phyloP scores from a whole-genome alignment of 78 protist species.

The Dictyostelium citrinum region DNA sequence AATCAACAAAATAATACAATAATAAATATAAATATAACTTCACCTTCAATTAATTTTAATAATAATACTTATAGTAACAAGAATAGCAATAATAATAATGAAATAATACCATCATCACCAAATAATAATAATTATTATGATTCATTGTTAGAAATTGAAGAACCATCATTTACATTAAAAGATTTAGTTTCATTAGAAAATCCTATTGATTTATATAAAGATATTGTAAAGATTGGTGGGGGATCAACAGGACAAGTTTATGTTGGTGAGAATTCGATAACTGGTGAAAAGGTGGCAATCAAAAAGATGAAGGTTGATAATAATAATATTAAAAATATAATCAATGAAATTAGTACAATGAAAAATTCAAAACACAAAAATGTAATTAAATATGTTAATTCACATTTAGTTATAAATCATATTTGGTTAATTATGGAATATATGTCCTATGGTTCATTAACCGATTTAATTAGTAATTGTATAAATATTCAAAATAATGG shows the following conservation, averaged over 20 bases:
- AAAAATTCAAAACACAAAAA: slow-evolving; percentile 70
- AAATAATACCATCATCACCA: not conserved
- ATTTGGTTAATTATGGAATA: slow-evolving; percentile 76
- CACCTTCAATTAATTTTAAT: not conserved
- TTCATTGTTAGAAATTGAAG: slow-evolving; percentile 29
- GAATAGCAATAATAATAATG: not conserved
- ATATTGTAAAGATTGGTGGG: slow-evolving; percentile 81
- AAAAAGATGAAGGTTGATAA: slow-evolving; percentile 79
- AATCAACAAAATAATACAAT: not conserved
- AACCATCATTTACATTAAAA: slow-evolving; percentile 45
- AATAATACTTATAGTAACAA: not conserved
- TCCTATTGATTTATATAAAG: slow-evolving; percentile 65
- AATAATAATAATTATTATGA: not conserved
- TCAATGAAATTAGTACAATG: slow-evolving; percentile 84
- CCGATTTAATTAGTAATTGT: slow-evolving; percentile 48
- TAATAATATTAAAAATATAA: slow-evolving; percentile 46
- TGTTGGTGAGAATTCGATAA: not conserved
- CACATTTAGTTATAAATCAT: slow-evolving; percentile 61
- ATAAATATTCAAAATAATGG: not conserved
- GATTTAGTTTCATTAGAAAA: slow-evolving; percentile 76
- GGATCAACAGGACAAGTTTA: slow-evolving; percentile 85
- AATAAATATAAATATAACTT: not conserved
- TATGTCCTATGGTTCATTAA: slow-evolving; percentile 78
- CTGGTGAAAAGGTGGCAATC: slow-evolving; percentile 73
- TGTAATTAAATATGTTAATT: slow-evolving; percentile 54